phyloP scores from a whole-genome alignment of 495 filamentous ascomycete species.

The Neurospora hispaniola region DNA sequence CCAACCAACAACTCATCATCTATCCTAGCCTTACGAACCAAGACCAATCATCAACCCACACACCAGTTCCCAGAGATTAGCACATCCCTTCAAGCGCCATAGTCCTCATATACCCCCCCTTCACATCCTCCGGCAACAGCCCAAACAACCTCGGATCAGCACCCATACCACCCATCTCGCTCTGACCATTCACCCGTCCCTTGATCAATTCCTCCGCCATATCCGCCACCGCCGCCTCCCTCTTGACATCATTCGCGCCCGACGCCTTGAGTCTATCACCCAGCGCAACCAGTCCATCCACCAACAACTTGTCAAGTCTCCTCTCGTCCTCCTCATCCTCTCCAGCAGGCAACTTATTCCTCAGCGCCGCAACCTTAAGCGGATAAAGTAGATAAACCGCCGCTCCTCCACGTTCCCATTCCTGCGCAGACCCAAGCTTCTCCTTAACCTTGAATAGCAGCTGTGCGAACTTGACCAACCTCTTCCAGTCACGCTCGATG shows the following conservation, averaged over 20 bases:
- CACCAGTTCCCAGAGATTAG: neutral
- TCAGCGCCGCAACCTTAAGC: neutral
- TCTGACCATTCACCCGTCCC: neutral
- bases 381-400: slow-evolving; percentile 77
- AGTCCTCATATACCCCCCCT: slow-evolving; percentile 16
- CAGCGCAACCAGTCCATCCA: slow-evolving; percentile 53
- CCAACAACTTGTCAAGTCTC: slow-evolving; percentile 38
- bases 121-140: slow-evolving; percentile 22
- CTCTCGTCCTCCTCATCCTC: slow-evolving; percentile 21
- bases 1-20: neutral
- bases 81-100: slow-evolving; percentile 14
- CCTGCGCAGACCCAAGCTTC: slow-evolving; percentile 19
- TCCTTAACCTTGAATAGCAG: slow-evolving; percentile 56
- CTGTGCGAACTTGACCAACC: slow-evolving; percentile 36
- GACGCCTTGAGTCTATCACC: slow-evolving; percentile 35
- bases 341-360: slow-evolving; percentile 14
- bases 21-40: neutral
- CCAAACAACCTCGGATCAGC: slow-evolving; percentile 16
- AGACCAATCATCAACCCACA: neutral
- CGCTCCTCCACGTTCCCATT: slow-evolving; percentile 63
- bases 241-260: slow-evolving; percentile 21
- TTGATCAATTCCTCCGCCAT: slow-evolving; percentile 49
- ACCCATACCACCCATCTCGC: neutral
- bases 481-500: slow-evolving; percentile 63
- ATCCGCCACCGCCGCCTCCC: slow-evolving; percentile 61